phyloP scores from a whole-genome alignment of 2,329 filamentous ascomycete genomes.

The Verticillium nonalfalfae region DNA sequence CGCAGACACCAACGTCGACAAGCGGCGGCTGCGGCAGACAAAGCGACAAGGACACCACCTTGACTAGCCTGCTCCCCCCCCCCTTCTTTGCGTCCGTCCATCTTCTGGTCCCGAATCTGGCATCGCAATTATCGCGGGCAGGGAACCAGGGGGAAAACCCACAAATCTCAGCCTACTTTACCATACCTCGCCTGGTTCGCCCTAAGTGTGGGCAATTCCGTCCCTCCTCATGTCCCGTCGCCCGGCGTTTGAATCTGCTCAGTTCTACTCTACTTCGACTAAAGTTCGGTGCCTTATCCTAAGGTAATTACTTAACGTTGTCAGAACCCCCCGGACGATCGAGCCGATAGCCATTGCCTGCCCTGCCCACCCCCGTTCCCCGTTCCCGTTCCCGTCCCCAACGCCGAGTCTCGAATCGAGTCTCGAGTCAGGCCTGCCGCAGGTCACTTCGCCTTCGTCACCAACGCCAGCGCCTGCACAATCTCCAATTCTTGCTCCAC shows the following conservation, averaged over 20 bases:
- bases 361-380: background rate
- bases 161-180: background rate
- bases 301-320: background rate
- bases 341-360: background rate
- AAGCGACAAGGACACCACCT: background rate
- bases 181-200: background rate
- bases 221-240: background rate
- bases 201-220: background rate
- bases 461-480: background rate
- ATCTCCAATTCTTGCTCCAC: background rate
- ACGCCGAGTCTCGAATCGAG: background rate
- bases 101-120: background rate
- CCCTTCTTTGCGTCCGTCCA: background rate
- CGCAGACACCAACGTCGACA: background rate
- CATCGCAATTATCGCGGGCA: background rate
- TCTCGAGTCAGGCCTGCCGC: background rate
- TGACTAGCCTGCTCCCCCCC: background rate
- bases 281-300: background rate
- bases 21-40: background rate
- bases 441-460: background rate
- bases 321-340: background rate
- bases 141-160: background rate
- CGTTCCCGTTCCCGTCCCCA: background rate
- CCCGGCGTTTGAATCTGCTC: background rate
- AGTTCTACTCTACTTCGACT: background rate